Evolutionary conservation across 2,329 filamentous ascomycete species (phyloP), one percentile per base, ranked within the genome.

Genomic region (Phaeosphaeria sp.): DNA sequence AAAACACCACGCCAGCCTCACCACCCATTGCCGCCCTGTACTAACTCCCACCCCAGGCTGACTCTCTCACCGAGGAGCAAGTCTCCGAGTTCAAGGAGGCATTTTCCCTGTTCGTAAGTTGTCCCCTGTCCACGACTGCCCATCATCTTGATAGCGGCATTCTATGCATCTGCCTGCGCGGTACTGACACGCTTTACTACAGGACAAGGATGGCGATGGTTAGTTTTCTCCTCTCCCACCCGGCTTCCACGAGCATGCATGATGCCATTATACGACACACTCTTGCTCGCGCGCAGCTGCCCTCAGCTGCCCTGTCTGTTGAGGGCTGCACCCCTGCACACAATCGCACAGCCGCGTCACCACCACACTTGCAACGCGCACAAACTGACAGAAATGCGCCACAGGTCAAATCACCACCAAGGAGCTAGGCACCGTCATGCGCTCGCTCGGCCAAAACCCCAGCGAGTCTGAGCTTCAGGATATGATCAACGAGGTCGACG

Each of bases 11-110:
- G 54, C 62, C 63, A 61, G 56, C 67, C 63, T 56, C 52, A 59
- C 56, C 43, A 52, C 49, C 50, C 46, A 21, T 48, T 46, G 7
- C 33, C 27, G 56, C 60, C 56, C 52, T 48, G 33, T 59, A 52
- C 75, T 77, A 58, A 77, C 72, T 42, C 9, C 10, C 48, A 54
- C 23, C 33, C 50, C 79, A 98, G 94, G 94, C 94, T 80, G 95
- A 99, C 81, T 94, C 94, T 81, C 90, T 99, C 78, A 98, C 95
- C 74, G 95, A 99, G 87, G 95, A 99, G 85, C 95, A 99, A 88
- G 95, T 99, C 80, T 98, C 95, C 79, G 95, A 99, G 85, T 99
- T 98, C 87, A 99, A 98, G 91, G 95, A 99, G 85, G 95, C 95
- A 55, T 99, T 99, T 85, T 99, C 95, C 80, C 92, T 99, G 69